These are phyloP conservation scores for Mycena chlorophos DNA, from an alignment of 768 basidiomycete genomes.

Conservation along the genomic window DNA sequence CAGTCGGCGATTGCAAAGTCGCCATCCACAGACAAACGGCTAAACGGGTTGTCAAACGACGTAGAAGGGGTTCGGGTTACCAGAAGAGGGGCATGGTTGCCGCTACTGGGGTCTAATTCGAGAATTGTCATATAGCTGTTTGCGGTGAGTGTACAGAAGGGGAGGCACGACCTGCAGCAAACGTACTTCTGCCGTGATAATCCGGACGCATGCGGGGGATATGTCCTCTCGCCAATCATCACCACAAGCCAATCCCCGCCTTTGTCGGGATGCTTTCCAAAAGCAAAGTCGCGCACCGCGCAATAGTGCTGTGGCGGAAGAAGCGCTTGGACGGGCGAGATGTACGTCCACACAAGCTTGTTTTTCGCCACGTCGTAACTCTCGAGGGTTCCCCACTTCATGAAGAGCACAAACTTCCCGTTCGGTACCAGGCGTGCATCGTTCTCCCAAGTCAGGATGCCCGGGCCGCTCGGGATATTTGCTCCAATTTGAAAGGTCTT, in stretches of 20 bases:
- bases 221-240: neutral
- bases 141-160: neutral
- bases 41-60: neutral
- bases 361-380: conserved; percentile 11
- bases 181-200: neutral
- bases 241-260: neutral
- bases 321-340: neutral
- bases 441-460: neutral
- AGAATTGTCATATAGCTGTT: neutral
- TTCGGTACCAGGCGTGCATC: conserved; percentile 2
- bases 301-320: neutral
- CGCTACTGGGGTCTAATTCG: neutral
- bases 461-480: neutral
- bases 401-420: conserved; percentile 9
- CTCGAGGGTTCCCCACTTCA: neutral
- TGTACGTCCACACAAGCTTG: conserved; percentile 5
- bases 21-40: neutral
- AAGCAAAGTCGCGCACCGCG: conserved; percentile 2
- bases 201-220: neutral
- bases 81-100: neutral
- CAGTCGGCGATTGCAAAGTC: neutral
- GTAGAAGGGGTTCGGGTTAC: neutral
- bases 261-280: neutral
- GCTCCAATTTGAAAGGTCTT: neutral
- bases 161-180: neutral